Conservation (phyloP, 1,284 basidiomycete species). For the Pseudozyma sp. region DNA sequence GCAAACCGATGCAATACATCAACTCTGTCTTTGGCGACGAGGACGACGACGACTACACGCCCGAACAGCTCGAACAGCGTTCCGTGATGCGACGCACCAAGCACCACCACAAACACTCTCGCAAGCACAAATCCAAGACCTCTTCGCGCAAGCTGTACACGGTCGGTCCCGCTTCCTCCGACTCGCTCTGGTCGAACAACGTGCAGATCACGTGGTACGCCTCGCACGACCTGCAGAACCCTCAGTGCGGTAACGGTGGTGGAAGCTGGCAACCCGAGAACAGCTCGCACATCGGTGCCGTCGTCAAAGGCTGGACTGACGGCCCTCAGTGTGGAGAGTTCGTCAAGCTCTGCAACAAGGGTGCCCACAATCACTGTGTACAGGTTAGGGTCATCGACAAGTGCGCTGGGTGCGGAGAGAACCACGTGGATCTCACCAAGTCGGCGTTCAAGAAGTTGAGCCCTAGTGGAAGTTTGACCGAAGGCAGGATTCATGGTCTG, state of each 20-base stretch:
- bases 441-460: conserved; percentile 62
- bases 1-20: conserved; percentile 49
- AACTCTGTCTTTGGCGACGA: conserved; percentile 57
- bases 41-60: conserved; percentile 50
- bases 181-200: conserved; percentile 33
- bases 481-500: conserved; percentile 58
- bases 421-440: conserved; percentile 64
- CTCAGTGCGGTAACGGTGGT: conserved; percentile 59
- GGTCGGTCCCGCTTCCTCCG: conserved; percentile 22
- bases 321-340: conserved; percentile 65
- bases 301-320: conserved; percentile 48
- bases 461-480: conserved; percentile 50
- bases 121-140: conserved; percentile 6
- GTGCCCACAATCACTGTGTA: conserved; percentile 47
- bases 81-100: conserved; percentile 38
- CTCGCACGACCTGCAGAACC: conserved; percentile 59
- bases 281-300: conserved; percentile 62
- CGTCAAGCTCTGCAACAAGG: conserved; percentile 61
- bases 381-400: conserved; percentile 63
- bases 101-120: conserved; percentile 43
- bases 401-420: conserved; percentile 60
- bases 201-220: conserved; percentile 66
- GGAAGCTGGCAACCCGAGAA: conserved; percentile 61
- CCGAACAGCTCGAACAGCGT: conserved; percentile 39
- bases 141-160: conserved; percentile 32